Percentiles rank a stretch among this genome's conserved stretches.
Conservation (phyloP, 441 rosid species). For the Erodium chrysanthum region DNA sequence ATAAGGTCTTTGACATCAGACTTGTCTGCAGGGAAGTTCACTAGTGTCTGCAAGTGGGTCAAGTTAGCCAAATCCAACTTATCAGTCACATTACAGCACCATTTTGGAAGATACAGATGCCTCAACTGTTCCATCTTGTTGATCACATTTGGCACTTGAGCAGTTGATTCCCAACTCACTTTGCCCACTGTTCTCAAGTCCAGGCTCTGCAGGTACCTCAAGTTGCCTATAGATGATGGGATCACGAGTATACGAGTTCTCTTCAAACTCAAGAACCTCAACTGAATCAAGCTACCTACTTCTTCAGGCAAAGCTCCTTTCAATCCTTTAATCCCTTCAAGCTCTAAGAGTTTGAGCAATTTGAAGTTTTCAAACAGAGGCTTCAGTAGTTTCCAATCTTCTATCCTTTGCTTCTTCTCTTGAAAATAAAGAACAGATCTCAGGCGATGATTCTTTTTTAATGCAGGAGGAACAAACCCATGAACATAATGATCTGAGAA, state of each 20-base stretch:
- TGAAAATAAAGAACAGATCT: neutral
- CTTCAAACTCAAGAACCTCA: constrained; percentile 13
- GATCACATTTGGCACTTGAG: constrained; percentile 11
- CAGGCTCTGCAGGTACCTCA: constrained; percentile 15
- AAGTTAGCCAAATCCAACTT: constrained; percentile 9
- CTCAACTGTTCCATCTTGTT: constrained; percentile 17
- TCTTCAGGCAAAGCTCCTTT: constrained; percentile 5
- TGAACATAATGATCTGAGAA: neutral
- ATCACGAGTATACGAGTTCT: neutral
- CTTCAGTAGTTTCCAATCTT: constrained; percentile 10
- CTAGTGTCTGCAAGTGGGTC: constrained; percentile 8
- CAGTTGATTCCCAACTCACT: neutral
- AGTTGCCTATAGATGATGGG: constrained; percentile 13
- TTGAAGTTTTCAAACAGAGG: neutral
- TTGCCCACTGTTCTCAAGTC: neutral
- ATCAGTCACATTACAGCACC: neutral
- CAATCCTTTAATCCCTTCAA: constrained; percentile 5
- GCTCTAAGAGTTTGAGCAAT: constrained; percentile 13
- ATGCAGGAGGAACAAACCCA: neutral
- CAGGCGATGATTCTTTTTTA: constrained; percentile 7
- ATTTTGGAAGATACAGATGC: constrained; percentile 10
- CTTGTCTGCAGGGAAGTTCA: constrained; percentile 7
- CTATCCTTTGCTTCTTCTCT: neutral
- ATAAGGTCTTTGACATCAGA: neutral
- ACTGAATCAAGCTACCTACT: constrained; percentile 8